Evolutionary conservation across 164 flowering plant species (phyloP), one percentile per base, ranked within the genome.

Genomic region (Chimonanthus praecox): DNA sequence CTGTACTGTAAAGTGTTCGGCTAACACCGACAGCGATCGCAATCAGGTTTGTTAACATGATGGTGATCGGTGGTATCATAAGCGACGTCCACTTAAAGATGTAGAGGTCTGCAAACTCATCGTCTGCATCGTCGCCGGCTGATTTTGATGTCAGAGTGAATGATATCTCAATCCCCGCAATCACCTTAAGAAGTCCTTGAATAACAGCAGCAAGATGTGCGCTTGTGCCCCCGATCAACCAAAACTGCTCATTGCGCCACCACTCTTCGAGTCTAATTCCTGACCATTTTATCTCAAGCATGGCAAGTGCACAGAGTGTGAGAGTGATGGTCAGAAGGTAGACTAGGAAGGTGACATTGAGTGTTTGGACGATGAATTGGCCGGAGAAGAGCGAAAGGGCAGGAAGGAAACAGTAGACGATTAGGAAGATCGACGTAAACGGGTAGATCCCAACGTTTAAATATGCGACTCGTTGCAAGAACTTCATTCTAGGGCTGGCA

Each of bases 211-310:
- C 95, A 33, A 91, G 82, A 73, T 93, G 98, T 6, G 98, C 93
- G 74, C 97, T 91, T 10, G 97, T 91, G 62, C 98, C 98, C 58
- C 94, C 94, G 44, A 93, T 93, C 10, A 1, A 0, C 33, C 1
- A 92, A 72, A 92, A 92, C 80, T 92, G 97, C 74, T 92, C 97
- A 68, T 92, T 92, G 11, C 95, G 71, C 97, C 97, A 92, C 98
- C 98, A 93, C 64, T 91, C 94, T 58, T 91, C 97, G 2, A 93
- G 78, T 15, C 71, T 77, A 49, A 93, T 86, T 3, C 92, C 92
- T 0, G 98, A 88, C 98, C 98, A 93, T 70, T 90, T 91, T 63
- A 93, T 80, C 84, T 93, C 98, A 1, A 93, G 91, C 33, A 90
- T 77, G 0, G 97, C 96, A 20, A 93, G 91, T 72, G 78, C 51